Conservation (phyloP, 805 yeast genomes). For the Candida caryicola region DNA sequence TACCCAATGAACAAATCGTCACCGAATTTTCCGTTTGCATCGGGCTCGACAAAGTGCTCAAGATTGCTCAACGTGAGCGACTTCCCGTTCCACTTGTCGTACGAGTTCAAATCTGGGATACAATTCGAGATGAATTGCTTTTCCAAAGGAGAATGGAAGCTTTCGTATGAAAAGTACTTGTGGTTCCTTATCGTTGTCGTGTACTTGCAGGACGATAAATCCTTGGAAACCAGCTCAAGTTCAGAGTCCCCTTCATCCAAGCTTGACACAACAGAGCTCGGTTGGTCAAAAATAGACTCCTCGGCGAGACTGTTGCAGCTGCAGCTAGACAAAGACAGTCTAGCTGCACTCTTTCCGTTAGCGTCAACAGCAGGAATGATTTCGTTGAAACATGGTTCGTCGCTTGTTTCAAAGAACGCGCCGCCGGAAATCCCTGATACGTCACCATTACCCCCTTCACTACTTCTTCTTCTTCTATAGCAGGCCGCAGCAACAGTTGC, state of each 20-base stretch:
- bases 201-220: not conserved
- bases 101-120: slow-evolving; percentile 37
- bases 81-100: slow-evolving; percentile 33
- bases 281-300: slow-evolving; percentile 1
- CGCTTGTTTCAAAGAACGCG: not conserved
- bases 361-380: too few relatives aligned
- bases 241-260: not conserved
- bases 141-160: slow-evolving; percentile 22
- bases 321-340: not conserved
- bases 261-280: not conserved
- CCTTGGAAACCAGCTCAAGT: not conserved
- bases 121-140: slow-evolving; percentile 38
- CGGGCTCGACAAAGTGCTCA: slow-evolving; percentile 4
- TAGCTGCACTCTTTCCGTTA: not conserved
- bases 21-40: not conserved
- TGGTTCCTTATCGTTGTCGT: slow-evolving; percentile 9
- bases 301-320: not conserved
- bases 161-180: slow-evolving; percentile 15
- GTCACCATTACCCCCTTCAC: not conserved
- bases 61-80: slow-evolving; percentile 9
- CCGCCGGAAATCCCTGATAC: not conserved
- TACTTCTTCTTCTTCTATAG: slow-evolving; percentile 1
- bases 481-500: slow-evolving; percentile 21
- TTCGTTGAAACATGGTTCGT: not conserved
- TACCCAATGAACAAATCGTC: slow-evolving; percentile 9